Evolutionary conservation across 768 basidiomycete species (phyloP), one percentile per base, ranked within the genome.

Genomic region (Roridomyces roridus): DNA sequence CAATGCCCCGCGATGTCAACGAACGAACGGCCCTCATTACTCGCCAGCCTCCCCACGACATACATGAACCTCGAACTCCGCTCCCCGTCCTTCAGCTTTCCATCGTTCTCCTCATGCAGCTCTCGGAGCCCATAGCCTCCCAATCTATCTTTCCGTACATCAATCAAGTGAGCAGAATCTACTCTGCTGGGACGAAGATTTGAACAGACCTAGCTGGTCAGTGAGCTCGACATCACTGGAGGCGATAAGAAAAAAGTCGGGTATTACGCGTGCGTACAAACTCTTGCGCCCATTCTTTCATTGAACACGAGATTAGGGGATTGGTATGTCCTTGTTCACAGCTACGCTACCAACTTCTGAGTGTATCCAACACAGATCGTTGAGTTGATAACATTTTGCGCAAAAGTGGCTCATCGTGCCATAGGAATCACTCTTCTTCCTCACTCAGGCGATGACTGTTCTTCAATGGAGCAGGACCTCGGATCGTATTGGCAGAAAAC

Each of bases 121-220:
- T 91, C 35, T 78, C 87, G 34, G 91, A 92, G 66, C 90, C 90
- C 1, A 72, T 92, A 62, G 88, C 90, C 2, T 81, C 82, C 6
- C 82, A 89, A 60, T 86, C 92, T 49, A 90, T 92, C 54, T 83
- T 82, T 43, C 90, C 90, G 0, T 91, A 91, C 65, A 80, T 85
- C 17, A 87, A 87, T 5, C 83, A 90, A 75, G 88, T 86, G 57
- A 45, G 78, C 64, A 24, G 43, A 11, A 12, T 45, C n/a, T 24
- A 14, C 2, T 25, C 24, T 9, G 4, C 11, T 5, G 5, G 31
- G 31, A 34, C 15, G 31, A 34, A 8, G 15, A 8, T 8, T 10
- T 15, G 31, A 34, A 10, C 11, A 11, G 31, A 34, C 15, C 40
- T 29, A 52, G 41, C 26, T 46, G 40, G 43, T 42, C 29, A 29